phyloP scores from a whole-genome alignment of 495 filamentous ascomycete species.

The Cercophora scortea region DNA sequence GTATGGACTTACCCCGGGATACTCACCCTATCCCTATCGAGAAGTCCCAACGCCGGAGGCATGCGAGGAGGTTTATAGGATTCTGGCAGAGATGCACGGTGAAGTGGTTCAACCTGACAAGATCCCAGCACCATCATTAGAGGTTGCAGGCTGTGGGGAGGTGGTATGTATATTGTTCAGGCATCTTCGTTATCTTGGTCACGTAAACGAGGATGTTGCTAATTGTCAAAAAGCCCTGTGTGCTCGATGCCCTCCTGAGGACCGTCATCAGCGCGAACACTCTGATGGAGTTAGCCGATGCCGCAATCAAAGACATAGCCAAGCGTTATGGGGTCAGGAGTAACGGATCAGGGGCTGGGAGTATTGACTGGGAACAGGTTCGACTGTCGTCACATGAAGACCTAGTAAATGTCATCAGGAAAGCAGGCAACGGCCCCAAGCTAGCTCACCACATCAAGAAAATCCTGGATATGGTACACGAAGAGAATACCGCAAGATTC shows the following conservation, averaged over 20 bases:
- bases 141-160: slow-evolving; percentile 83
- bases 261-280: slow-evolving; percentile 76
- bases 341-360: slow-evolving; percentile 47
- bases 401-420: slow-evolving; percentile 64
- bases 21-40: slow-evolving; percentile 63
- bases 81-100: slow-evolving; percentile 63
- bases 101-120: slow-evolving; percentile 54
- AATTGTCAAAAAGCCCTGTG: slow-evolving; percentile 45
- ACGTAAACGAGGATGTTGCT: no score
- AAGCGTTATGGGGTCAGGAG: slow-evolving; percentile 52
- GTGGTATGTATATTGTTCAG: slow-evolving; percentile 31
- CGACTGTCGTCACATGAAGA: slow-evolving; percentile 53
- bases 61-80: slow-evolving; percentile 63
- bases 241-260: slow-evolving; percentile 81
- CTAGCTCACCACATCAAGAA: slow-evolving; percentile 64
- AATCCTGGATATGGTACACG: slow-evolving; percentile 72
- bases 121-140: slow-evolving; percentile 69
- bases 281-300: slow-evolving; percentile 54
- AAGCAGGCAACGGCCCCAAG: slow-evolving; percentile 65
- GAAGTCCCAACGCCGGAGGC: slow-evolving; percentile 59
- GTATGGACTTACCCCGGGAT: slow-evolving; percentile 40
- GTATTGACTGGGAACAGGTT: slow-evolving; percentile 82
- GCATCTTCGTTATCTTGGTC: no score
- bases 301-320: slow-evolving; percentile 64
- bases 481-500: slow-evolving; percentile 43